Evolutionary conservation across 495 filamentous ascomycete genomes (phyloP).

Genomic region (Talaromyces stipitatus): DNA sequence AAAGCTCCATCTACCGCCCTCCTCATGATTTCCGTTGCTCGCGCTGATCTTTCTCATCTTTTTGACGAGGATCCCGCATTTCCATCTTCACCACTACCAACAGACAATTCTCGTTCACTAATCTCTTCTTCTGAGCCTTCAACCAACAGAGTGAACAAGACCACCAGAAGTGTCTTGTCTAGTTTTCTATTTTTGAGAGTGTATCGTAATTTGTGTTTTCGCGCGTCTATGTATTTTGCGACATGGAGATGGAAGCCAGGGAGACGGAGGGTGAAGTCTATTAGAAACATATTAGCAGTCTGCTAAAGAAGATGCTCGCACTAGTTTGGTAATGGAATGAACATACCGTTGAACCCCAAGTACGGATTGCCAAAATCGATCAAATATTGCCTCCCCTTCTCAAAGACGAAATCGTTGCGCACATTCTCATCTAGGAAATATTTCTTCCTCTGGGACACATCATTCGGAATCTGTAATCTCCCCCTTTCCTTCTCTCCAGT

Average conservation of each 20-base stretch:
- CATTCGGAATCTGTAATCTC: conserved; percentile 41
- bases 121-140: conserved; percentile 10
- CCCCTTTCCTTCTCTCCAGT: conserved; percentile 43
- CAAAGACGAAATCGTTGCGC: conserved; percentile 47
- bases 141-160: conserved; percentile 64
- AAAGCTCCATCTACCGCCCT: too few relatives aligned
- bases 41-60: neutral
- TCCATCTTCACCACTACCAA: neutral
- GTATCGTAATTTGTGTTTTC: conserved; percentile 74
- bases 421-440: conserved; percentile 49
- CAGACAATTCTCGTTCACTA: neutral
- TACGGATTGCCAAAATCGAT: conserved; percentile 92
- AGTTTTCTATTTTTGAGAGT: conserved; percentile 71
- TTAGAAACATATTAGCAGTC: neutral
- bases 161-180: conserved; percentile 63
- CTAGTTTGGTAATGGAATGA: neutral
- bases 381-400: conserved; percentile 53
- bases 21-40: neutral
- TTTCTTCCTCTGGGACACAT: conserved; percentile 49
- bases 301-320: neutral
- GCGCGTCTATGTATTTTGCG: conserved; percentile 74
- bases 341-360: conserved; percentile 65
- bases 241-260: conserved; percentile 74
- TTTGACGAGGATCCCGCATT: neutral
- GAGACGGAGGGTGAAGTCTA: conserved; percentile 67